Evolutionary conservation across 2,329 filamentous ascomycete genomes (phyloP).

Genomic region (Cercospora nicotianae): DNA sequence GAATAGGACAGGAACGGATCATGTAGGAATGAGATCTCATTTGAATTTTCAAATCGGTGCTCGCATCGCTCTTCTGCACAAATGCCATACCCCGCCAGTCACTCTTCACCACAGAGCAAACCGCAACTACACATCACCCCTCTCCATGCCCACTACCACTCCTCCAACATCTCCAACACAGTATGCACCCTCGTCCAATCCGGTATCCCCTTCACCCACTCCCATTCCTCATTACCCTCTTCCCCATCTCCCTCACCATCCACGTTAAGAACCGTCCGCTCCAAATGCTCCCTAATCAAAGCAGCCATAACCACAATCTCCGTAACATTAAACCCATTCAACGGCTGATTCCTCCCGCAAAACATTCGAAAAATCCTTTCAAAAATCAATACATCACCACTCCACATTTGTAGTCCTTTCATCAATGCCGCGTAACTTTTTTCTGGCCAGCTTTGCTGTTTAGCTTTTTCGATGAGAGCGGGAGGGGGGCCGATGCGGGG

Average conservation of each 20-base stretch:
- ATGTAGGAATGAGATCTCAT: background rate
- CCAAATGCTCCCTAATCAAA: slow-evolving; percentile 23
- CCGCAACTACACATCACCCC: background rate
- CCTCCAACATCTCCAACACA: slow-evolving; percentile 5
- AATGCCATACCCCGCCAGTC: no score
- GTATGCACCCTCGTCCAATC: slow-evolving; percentile 10
- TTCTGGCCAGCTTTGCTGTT: slow-evolving; percentile 35
- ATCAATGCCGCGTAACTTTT: slow-evolving; percentile 37
- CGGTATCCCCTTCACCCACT: slow-evolving; percentile 4
- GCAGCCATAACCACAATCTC: slow-evolving; percentile 38
- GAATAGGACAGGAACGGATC: background rate
- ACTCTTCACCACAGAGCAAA: no score
- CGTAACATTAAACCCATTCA: slow-evolving; percentile 35
- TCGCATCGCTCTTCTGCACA: background rate
- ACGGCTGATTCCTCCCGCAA: slow-evolving; percentile 24
- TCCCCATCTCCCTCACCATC: no score
- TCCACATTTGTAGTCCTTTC: slow-evolving; percentile 28
- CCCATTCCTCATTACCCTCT: background rate
- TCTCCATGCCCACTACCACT: background rate
- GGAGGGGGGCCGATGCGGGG: slow-evolving; percentile 35
- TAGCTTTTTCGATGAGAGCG: slow-evolving; percentile 22
- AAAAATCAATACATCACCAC: slow-evolving; percentile 31
- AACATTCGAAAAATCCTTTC: slow-evolving; percentile 30
- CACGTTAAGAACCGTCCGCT: background rate
- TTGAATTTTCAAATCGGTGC: background rate